Evolutionary conservation across 495 filamentous ascomycete species (phyloP).

Genomic region (Xylaria flabelliformis): DNA sequence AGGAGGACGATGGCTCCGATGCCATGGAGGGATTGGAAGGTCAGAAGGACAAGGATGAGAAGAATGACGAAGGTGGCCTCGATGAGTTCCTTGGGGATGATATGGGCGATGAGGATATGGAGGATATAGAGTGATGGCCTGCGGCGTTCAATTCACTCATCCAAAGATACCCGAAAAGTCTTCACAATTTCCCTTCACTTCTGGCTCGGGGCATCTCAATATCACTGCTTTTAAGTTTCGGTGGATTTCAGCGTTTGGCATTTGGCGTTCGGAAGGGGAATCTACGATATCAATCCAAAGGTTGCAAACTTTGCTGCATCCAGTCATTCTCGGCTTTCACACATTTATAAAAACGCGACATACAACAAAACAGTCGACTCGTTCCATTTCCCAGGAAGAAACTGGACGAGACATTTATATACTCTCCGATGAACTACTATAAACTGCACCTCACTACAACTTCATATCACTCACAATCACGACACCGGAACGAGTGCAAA

Average conservation of each 20-base stretch:
- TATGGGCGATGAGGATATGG: slow-evolving; percentile 49
- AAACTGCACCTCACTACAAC: not conserved
- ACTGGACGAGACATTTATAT: not conserved
- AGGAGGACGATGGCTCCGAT: slow-evolving; percentile 51
- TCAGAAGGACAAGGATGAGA: slow-evolving; percentile 43
- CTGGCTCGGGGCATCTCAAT: not conserved
- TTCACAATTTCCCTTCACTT: not conserved
- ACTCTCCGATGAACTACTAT: not conserved
- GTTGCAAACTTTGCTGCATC: no score
- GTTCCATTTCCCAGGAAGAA: not conserved
- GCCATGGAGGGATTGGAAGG: slow-evolving; percentile 55
- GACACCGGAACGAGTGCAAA: not conserved
- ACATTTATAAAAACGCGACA: not conserved
- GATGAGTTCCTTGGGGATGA: slow-evolving; percentile 54
- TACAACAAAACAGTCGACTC: not conserved
- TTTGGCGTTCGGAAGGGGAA: slow-evolving; percentile 15
- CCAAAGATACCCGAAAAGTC: not conserved
- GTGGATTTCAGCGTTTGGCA: slow-evolving; percentile 3
- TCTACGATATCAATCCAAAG: slow-evolving; percentile 12
- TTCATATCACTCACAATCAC: not conserved
- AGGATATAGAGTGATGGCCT: slow-evolving; percentile 33
- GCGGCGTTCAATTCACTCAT: not conserved
- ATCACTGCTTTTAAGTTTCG: not conserved
- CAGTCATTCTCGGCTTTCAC: not conserved
- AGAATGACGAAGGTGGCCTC: slow-evolving; percentile 57